These are phyloP conservation scores for Penicillium occitanis DNA, from an alignment of 2,329 filamentous ascomycete species.

Conservation along the genomic window DNA sequence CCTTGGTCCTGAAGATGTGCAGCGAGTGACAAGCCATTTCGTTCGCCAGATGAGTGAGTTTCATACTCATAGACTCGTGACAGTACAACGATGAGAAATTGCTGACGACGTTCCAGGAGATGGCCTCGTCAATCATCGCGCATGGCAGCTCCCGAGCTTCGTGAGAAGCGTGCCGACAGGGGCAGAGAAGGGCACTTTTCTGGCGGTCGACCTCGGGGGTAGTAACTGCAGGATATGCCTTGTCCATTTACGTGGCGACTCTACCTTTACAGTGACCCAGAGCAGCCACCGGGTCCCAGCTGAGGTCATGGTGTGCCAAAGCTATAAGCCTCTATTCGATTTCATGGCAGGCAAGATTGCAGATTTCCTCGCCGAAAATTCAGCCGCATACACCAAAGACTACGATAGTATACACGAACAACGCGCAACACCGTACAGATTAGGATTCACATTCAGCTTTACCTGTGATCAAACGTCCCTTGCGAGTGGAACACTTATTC, in stretches of 20 bases:
- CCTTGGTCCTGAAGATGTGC: constrained; percentile 19
- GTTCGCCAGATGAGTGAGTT: constrained; percentile 22
- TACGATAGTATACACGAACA: not conserved
- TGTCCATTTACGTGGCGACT: constrained; percentile 25
- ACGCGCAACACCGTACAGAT: constrained; percentile 14
- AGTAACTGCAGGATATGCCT: constrained; percentile 27
- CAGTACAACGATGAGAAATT: not conserved
- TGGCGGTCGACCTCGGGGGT: constrained; percentile 27
- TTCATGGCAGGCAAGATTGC: constrained; percentile 24
- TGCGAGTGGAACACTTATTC: constrained; percentile 23
- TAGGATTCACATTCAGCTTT: constrained; percentile 29
- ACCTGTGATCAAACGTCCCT: constrained; percentile 26
- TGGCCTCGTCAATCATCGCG: constrained; percentile 23
- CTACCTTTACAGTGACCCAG: constrained; percentile 24
- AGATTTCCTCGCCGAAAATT: constrained; percentile 20
- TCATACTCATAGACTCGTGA: not conserved
- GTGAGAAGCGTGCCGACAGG: constrained; percentile 24
- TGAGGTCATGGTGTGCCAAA: constrained; percentile 24
- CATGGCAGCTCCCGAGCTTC: constrained; percentile 26
- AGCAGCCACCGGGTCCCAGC: constrained; percentile 23
- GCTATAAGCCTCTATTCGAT: constrained; percentile 25
- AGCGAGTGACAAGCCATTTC: constrained; percentile 21
- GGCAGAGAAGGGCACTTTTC: constrained; percentile 23
- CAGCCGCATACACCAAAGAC: not conserved
- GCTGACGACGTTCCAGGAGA: constrained; percentile 20